Conservation (phyloP, 192 early-diverging fungal species). For the Paraglomus occultum region DNA sequence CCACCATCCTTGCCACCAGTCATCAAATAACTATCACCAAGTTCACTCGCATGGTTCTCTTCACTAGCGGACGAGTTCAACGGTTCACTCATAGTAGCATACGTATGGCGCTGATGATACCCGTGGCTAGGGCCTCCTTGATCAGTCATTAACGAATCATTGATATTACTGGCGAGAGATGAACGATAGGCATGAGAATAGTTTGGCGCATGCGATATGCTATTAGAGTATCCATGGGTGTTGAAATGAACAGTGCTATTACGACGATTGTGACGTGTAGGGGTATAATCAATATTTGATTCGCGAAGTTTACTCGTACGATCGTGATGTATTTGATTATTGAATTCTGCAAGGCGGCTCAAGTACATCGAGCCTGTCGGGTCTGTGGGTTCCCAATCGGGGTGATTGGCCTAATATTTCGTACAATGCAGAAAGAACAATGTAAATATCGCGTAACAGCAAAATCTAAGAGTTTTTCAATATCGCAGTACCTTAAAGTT, state of each 20-base stretch:
- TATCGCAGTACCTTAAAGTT: slow-evolving; percentile 77
- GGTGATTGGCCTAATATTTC: slow-evolving; percentile 71
- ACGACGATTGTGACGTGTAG: slow-evolving; percentile 1
- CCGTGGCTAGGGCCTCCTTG: slow-evolving; percentile 24
- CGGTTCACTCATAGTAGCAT: neutral
- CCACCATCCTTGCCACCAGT: neutral
- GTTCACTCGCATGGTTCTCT: slow-evolving; percentile 28
- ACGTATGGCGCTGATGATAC: too few relatives aligned
- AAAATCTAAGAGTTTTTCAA: neutral
- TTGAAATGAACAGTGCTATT: slow-evolving; percentile 24
- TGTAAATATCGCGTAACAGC: neutral
- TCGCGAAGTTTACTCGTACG: slow-evolving; percentile 1
- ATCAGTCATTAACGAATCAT: slow-evolving; percentile 39
- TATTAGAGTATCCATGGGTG: slow-evolving; percentile 5
- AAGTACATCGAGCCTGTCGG: slow-evolving; percentile 79
- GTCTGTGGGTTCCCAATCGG: slow-evolving; percentile 88
- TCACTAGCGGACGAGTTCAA: slow-evolving; percentile 1
- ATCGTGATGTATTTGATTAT: slow-evolving; percentile 28
- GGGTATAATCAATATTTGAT: slow-evolving; percentile 12
- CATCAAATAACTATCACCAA: slow-evolving; percentile 33
- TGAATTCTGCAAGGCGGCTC: slow-evolving; percentile 54
- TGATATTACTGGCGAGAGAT: slow-evolving; percentile 26
- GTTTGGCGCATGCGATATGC: neutral
- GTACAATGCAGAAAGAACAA: neutral
- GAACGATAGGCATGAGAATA: neutral